Evolutionary conservation across 305 asterid species (phyloP).

Genomic region (Fraxinus floribunda): DNA sequence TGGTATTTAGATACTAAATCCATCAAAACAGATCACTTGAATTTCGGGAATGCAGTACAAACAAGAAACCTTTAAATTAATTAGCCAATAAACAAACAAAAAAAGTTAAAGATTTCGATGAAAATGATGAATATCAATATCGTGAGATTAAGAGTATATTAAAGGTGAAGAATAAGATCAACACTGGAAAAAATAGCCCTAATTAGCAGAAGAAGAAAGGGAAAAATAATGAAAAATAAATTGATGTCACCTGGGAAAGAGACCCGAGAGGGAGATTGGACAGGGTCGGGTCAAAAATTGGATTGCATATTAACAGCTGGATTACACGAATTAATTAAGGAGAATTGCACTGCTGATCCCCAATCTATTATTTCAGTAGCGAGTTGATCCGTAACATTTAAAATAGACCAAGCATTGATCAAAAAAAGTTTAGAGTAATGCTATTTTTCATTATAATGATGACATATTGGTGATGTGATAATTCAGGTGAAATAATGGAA

Average conservation of each 20-base stretch:
- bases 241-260: neutral
- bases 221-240: neutral
- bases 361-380: neutral
- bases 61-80: neutral
- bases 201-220: neutral
- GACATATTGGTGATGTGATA: too few relatives aligned
- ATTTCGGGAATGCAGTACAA: slow-evolving; percentile 33
- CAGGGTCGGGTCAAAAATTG: slow-evolving; percentile 18
- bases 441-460: too few relatives aligned
- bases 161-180: neutral
- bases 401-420: neutral
- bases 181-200: neutral
- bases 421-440: neutral
- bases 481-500: too few relatives aligned
- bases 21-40: slow-evolving; percentile 37
- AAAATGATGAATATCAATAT: neutral
- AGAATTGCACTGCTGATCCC: neutral
- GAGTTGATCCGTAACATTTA: neutral
- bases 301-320: neutral
- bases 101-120: slow-evolving; percentile 9
- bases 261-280: neutral
- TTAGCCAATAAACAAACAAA: neutral
- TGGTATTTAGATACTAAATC: slow-evolving; percentile 70
- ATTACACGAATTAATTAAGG: neutral
- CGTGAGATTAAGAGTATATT: neutral